These are phyloP conservation scores for Pneumocystis carinii DNA, from an alignment of 1,139 yeast genomes.

Conservation along the genomic window DNA sequence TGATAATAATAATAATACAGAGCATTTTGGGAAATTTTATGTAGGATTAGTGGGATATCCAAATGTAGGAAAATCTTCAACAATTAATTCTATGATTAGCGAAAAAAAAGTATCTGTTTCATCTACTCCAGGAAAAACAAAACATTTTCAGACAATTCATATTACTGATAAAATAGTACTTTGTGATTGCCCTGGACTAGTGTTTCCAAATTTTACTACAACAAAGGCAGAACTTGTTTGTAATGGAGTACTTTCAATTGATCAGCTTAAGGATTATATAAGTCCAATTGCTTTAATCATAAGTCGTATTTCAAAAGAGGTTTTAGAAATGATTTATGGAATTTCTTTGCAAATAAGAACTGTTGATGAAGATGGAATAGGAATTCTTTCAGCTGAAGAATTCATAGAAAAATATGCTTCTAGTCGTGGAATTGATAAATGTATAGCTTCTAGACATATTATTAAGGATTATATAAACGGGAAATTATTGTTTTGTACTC, in stretches of 20 bases:
- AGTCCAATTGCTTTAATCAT: conserved; percentile 81
- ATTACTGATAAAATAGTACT: conserved; percentile 68
- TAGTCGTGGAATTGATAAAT: conserved; percentile 88
- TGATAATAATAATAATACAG: background rate
- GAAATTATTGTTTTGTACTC: conserved; percentile 66
- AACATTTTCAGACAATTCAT: conserved; percentile 93
- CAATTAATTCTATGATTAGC: conserved; percentile 89
- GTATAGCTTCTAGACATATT: conserved; percentile 84
- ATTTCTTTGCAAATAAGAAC: conserved; percentile 67
- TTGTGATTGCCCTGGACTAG: conserved; percentile 99
- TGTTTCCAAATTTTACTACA: conserved; percentile 93
- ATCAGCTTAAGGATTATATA: conserved; percentile 86
- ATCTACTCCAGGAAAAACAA: conserved; percentile 96
- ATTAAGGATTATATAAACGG: conserved; percentile 93
- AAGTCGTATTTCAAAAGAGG: conserved; percentile 76
- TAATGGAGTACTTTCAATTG: conserved; percentile 95
- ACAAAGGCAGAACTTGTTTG: conserved; percentile 95
- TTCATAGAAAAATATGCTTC: conserved; percentile 76
- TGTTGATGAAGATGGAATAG: conserved; percentile 75
- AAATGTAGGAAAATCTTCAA: conserved; percentile 91
- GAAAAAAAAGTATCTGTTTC: conserved; percentile 95
- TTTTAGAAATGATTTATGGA: conserved; percentile 85
- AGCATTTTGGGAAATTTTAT: conserved; percentile 37
- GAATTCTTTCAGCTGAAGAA: conserved; percentile 79
- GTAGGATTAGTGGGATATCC: conserved; percentile 90